Conservation (phyloP, 2,329 filamentous ascomycete genomes). For the Calonectria honghensis region DNA sequence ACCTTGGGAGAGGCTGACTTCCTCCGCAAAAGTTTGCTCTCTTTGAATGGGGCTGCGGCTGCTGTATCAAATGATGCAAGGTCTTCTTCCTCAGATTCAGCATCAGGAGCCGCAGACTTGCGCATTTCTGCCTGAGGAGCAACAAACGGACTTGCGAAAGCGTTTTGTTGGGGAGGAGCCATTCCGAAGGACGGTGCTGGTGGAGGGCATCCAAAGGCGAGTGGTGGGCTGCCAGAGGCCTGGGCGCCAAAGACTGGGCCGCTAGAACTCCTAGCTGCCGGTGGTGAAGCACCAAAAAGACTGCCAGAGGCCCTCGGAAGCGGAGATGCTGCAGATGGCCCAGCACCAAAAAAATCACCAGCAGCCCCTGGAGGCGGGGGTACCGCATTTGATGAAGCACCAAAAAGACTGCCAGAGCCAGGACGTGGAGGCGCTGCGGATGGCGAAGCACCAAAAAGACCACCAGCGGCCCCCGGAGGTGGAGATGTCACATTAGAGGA, state of each 20-base stretch:
- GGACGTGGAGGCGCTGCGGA: not conserved
- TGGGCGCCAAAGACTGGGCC: not conserved
- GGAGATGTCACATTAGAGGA: not conserved
- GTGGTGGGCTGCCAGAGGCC: not conserved
- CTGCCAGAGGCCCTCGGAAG: not conserved
- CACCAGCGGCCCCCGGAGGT: not conserved
- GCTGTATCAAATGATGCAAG: not conserved
- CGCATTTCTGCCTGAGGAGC: not conserved
- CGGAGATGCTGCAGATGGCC: not conserved
- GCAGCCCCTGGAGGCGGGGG: not conserved
- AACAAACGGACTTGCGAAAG: not conserved
- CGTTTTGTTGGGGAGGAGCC: not conserved
- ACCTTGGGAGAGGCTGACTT: not conserved
- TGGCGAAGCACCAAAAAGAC: slow-evolving; percentile 9
- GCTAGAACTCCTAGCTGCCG: not conserved
- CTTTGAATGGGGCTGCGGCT: not conserved
- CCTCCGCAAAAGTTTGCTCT: not conserved
- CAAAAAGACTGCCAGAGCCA: not conserved
- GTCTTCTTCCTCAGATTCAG: not conserved
- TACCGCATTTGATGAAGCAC: not conserved
- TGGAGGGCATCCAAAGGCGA: not conserved
- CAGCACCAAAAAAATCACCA: too few relatives aligned
- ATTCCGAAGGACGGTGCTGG: not conserved
- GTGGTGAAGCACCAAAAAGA: slow-evolving; percentile 6
- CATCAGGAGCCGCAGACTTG: not conserved